Conservation (phyloP, 2,329 filamentous ascomycete genomes). For the Aspergillus sp. region DNA sequence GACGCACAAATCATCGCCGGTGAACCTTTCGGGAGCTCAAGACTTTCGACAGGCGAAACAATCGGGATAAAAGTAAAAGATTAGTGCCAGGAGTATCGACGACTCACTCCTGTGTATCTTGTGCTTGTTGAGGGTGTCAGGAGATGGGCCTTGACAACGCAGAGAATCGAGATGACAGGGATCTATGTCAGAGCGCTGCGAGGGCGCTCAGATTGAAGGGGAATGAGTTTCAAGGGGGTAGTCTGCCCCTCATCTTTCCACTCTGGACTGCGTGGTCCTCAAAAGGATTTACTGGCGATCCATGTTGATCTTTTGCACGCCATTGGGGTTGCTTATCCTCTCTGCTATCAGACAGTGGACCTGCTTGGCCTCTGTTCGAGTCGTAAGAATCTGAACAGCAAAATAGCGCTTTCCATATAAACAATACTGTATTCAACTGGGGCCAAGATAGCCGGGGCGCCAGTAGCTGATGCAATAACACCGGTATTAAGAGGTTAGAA, state of each 20-base stretch:
- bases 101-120: not conserved
- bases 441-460: not conserved
- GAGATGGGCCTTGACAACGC: not conserved
- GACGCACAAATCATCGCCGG: conserved; percentile 12
- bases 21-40: conserved; percentile 14
- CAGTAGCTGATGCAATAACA: conserved; percentile 4
- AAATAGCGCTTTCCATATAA: not conserved
- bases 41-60: not conserved
- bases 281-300: not conserved
- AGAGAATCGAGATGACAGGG: not conserved
- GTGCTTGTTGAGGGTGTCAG: not conserved
- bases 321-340: not conserved
- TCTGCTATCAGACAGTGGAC: not conserved
- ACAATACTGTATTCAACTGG: not conserved
- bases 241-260: not conserved
- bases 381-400: not conserved
- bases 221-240: conserved; percentile 4
- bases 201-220: not conserved
- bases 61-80: not conserved
- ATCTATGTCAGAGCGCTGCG: not conserved
- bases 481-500: conserved; percentile 3
- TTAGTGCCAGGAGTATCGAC: not conserved
- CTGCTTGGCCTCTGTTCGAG: not conserved
- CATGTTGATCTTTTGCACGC: not conserved
- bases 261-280: not conserved